Conservation (phyloP, 306 rosid genomes). For the Cyclanthera cordifolia region DNA sequence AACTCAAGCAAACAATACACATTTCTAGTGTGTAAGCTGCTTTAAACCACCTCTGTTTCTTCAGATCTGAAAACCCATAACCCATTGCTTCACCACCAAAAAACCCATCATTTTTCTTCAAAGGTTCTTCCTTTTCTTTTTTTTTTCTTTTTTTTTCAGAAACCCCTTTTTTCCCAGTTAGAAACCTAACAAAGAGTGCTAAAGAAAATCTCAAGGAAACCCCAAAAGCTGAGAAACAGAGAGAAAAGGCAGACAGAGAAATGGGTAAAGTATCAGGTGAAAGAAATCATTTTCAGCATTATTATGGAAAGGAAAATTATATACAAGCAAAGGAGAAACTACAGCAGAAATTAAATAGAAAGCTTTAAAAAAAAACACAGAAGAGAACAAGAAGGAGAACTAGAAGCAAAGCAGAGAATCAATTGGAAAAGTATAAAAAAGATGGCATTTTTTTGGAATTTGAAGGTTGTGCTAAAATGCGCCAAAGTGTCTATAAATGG, state of each 20-base stretch:
- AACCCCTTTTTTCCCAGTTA: constrained; percentile 3
- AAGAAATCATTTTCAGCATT: no score
- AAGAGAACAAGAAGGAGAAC: constrained; percentile 19
- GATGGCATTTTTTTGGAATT: constrained; percentile 19
- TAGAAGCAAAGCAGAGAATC: not conserved
- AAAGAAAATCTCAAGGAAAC: constrained; percentile 11
- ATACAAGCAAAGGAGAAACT: not conserved
- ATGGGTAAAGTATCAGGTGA: constrained; percentile 22
- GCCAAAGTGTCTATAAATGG: constrained; percentile 27
- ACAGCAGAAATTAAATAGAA: not conserved
- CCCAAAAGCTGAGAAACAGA: no score
- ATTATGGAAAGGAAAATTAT: no score
- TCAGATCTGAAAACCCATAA: constrained; percentile 53
- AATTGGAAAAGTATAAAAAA: not conserved
- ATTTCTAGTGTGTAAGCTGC: not conserved
- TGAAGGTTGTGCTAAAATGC: constrained; percentile 49
- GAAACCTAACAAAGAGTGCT: not conserved
- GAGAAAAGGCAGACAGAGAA: not conserved
- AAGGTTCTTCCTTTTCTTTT: no score
- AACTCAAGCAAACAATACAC: constrained; percentile 36
- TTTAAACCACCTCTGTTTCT: constrained; percentile 24
- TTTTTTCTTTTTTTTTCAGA: not conserved
- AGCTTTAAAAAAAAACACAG: constrained; percentile 19
- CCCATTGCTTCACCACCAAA: not conserved
- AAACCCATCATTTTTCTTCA: no score